Evolutionary conservation across 495 filamentous ascomycete species (phyloP).

Genomic region (Penicillium turbatum): DNA sequence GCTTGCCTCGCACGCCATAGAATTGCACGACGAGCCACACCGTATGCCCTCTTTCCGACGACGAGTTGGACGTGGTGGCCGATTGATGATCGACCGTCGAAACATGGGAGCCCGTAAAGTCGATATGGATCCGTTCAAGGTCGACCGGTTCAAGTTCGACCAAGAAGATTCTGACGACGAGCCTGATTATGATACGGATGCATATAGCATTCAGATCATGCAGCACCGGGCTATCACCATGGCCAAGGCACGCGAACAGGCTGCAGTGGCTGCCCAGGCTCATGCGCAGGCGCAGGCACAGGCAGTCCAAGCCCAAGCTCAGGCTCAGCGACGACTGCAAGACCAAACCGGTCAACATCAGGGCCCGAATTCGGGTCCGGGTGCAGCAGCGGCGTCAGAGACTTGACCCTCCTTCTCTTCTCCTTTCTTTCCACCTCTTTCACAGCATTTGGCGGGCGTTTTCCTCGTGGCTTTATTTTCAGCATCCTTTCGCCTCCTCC

Average conservation of each 20-base stretch:
- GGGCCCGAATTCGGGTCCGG: slow-evolving; percentile 28
- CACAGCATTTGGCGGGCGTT: slow-evolving; percentile 44
- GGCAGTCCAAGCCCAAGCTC: slow-evolving; percentile 37
- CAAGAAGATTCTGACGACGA: slow-evolving; percentile 65
- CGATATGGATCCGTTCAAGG: slow-evolving; percentile 48
- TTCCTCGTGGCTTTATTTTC: slow-evolving; percentile 19
- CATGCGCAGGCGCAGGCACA: slow-evolving; percentile 47
- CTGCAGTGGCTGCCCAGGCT: slow-evolving; percentile 42
- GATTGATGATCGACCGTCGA: slow-evolving; percentile 75
- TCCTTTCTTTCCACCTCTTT: slow-evolving; percentile 16
- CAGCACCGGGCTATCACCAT: slow-evolving; percentile 69
- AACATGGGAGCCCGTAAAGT: slow-evolving; percentile 47
- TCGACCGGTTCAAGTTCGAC: slow-evolving; percentile 82
- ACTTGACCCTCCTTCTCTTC: slow-evolving; percentile 32
- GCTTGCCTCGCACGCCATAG: slow-evolving; percentile 42
- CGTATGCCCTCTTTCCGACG: slow-evolving; percentile 59
- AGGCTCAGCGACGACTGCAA: slow-evolving; percentile 38
- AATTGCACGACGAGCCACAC: slow-evolving; percentile 45
- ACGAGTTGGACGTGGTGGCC: slow-evolving; percentile 70
- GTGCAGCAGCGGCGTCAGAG: slow-evolving; percentile 31
- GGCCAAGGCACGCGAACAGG: slow-evolving; percentile 44
- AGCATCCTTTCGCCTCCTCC: slow-evolving; percentile 17
- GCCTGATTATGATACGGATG: slow-evolving; percentile 65
- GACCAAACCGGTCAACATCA: slow-evolving; percentile 37
- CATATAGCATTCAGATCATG: slow-evolving; percentile 64